A percentile compares a stretch with the other conserved stretches of the same genome.
Conservation (phyloP, 2,329 filamentous ascomycete genomes). For the Furcasterigmium furcatum region DNA sequence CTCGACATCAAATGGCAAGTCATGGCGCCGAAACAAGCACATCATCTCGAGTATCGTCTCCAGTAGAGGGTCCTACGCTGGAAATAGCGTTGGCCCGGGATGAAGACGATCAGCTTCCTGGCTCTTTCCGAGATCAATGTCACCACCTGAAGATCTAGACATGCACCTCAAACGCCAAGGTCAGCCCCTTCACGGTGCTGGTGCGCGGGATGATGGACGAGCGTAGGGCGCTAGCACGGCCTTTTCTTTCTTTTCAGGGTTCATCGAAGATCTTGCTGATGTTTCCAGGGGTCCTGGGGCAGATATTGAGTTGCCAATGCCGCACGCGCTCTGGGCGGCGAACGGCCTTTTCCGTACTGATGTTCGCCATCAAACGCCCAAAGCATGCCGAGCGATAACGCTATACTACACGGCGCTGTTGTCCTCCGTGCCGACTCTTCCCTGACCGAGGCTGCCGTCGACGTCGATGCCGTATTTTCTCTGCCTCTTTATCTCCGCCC, state of each 20-base stretch:
- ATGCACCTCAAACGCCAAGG: neutral
- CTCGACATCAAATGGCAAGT: neutral
- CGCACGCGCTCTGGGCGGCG: neutral
- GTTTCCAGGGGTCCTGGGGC: neutral
- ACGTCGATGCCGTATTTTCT: constrained; percentile 13
- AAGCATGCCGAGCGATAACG: neutral
- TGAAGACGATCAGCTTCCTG: too few relatives aligned
- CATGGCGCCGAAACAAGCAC: neutral
- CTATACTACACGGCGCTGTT: constrained; percentile 6
- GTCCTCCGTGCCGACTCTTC: constrained; percentile 3
- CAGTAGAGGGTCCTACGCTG: too few relatives aligned
- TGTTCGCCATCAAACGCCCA: neutral
- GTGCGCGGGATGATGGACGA: neutral
- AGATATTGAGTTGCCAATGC: neutral
- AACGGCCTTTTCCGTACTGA: neutral
- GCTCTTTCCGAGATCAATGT: neutral
- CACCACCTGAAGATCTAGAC: too few relatives aligned
- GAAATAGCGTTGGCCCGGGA: too few relatives aligned
- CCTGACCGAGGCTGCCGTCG: constrained; percentile 10
- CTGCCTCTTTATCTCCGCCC: constrained; percentile 13
- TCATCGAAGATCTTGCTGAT: neutral
- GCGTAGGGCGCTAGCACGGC: neutral
- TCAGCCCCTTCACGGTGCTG: neutral
- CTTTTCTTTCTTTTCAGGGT: neutral
- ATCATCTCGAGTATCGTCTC: neutral